A percentile compares a stretch with the other conserved stretches of the same genome.
Evolutionary conservation across 192 early-diverging fungal genomes (phyloP).

Genomic region (Pilaira anomala): DNA sequence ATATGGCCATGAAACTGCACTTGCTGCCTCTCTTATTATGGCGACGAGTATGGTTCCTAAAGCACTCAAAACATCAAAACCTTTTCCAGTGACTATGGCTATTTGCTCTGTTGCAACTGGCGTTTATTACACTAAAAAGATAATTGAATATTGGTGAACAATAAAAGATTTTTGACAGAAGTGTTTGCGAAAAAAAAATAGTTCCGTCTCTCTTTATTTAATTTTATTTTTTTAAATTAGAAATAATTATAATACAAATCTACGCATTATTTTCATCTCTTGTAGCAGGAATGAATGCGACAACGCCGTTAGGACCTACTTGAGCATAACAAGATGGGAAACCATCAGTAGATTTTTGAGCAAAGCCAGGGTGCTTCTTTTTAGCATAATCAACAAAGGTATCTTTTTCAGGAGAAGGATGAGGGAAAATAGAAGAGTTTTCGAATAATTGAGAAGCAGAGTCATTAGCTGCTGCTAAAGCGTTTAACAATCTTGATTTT

Average conservation of each 20-base stretch:
- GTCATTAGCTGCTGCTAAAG: constrained; percentile 26
- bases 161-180: too few relatives aligned
- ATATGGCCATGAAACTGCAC: constrained; percentile 38
- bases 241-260: not conserved
- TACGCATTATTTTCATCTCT: not conserved
- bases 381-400: not conserved
- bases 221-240: not conserved
- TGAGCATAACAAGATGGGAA: constrained; percentile 28
- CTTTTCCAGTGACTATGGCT: constrained; percentile 27
- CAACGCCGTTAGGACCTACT: constrained; percentile 26
- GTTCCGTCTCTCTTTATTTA: too few relatives aligned
- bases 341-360: constrained; percentile 23
- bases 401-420: constrained; percentile 9
- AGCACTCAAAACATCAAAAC: constrained; percentile 23
- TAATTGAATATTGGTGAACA: constrained; percentile 30
- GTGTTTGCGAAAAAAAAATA: too few relatives aligned
- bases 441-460: constrained; percentile 31
- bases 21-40: constrained; percentile 33
- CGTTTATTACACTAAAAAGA: constrained; percentile 36
- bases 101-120: constrained; percentile 28
- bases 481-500: constrained; percentile 36
- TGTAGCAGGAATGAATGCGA: constrained; percentile 24
- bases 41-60: constrained; percentile 32
- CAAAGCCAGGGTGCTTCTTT: constrained; percentile 27
- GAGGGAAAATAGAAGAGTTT: constrained; percentile 22